These are phyloP conservation scores for Aeschynomene evenia DNA, from an alignment of 306 rosid species.

Conservation along the genomic window DNA sequence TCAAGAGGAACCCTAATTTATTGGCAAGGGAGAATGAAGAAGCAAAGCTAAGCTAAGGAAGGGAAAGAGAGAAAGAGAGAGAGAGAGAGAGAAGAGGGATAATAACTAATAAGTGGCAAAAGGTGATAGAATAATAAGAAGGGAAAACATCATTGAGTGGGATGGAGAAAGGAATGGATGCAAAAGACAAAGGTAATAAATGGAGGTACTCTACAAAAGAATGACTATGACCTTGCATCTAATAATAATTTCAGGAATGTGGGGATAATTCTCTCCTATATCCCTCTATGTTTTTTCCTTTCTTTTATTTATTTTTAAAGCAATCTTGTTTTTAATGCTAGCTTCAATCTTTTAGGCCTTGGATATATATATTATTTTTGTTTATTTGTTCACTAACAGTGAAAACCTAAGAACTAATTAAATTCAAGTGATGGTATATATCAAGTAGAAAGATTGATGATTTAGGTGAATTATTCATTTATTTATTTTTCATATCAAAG, in stretches of 20 bases:
- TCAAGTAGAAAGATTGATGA: too few species aligned
- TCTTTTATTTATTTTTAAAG: too few species aligned
- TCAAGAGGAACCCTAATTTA: slow-evolving; percentile 61
- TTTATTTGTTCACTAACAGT: too few species aligned
- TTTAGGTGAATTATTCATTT: too few species aligned
- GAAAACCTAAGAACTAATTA: too few species aligned
- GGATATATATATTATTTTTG: too few species aligned
- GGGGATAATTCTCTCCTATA: slow-evolving; percentile 46
- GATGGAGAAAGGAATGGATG: slow-evolving; percentile 82
- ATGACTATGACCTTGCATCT: slow-evolving; percentile 91
- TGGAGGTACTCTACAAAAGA: slow-evolving; percentile 82
- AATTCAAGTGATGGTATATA: too few species aligned
- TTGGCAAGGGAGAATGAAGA: slow-evolving; percentile 12
- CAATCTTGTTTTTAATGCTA: too few species aligned
- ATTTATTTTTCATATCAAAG: too few species aligned
- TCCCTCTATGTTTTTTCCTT: too few species aligned
- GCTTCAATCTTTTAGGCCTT: too few species aligned
- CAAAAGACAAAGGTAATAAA: slow-evolving; percentile 93
- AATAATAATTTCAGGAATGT: slow-evolving; percentile 61
- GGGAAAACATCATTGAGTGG: slow-evolving; percentile 66
- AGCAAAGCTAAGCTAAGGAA: slow-evolving; percentile 1
- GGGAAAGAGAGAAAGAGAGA: slow-evolving; percentile 23
- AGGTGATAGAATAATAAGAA: slow-evolving; percentile 39
- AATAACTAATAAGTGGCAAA: slow-evolving; percentile 51
- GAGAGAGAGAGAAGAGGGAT: slow-evolving; percentile 21